Evolutionary conservation across 805 yeast species (phyloP), one percentile per base, ranked within the genome.

Genomic region (Candida alai): DNA sequence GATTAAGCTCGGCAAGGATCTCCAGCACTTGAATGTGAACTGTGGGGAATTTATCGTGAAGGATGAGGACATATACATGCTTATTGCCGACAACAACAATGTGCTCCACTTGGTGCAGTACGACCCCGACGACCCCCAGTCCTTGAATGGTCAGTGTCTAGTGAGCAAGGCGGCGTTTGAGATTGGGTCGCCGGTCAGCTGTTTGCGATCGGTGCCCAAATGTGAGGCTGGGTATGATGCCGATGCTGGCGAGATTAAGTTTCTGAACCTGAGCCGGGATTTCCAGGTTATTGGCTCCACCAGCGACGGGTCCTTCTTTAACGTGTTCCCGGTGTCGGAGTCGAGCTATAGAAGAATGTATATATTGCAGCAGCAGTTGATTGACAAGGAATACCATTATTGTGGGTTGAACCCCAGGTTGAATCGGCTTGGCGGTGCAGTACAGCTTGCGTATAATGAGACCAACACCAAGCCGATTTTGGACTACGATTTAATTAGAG

Each of bases 61-160:
- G 37, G 84, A 82, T 38, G 84, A 83, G 8, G 83, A 84, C 32
- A 58, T 89, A 9, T 76, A 58, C 47, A 69, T 87, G 28, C 63
- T 81, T 1, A 69, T 78, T 12, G 82, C 87, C 2, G 97, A 89
- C 54, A 72, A 74, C 31, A 70, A 77, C 30, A 73, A 76, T 16
- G 68, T 74, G 6, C 51, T 93, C 16, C 95, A 85, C 52, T 49
- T 90, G 7, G 58, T 87, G 25, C 85, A 84, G 49, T 93, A 85
- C 53, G 95, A 93, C 43, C 97, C 97, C 0, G 96, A 89, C 42
- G 95, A 87, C 50, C 84, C 93, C 0, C 70, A 73, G 15, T 86
- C 97, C 1, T 60, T 78, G 27, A 78, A 86, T 35, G 97, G 97
- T 5, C 85, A 81, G 44, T 65, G 78, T 41, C 66, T 93, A 34